Conservation (phyloP, 148 eudicot genomes). For the Camellia japonica region DNA sequence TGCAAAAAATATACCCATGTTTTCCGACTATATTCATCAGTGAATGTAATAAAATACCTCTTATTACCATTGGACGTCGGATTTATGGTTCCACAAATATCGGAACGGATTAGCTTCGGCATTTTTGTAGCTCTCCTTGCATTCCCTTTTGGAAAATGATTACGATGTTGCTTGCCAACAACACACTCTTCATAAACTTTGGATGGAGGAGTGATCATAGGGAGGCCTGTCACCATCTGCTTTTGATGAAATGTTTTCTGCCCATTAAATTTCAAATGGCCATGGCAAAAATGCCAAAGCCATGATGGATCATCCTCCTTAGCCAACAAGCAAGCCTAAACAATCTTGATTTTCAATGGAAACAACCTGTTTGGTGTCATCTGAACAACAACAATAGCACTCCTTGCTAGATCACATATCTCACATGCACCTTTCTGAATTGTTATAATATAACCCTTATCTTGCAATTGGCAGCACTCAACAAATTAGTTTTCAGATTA, state of each 20-base stretch:
- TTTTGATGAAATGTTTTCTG: background rate
- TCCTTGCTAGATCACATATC: constrained; percentile 2
- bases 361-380: constrained; percentile 9
- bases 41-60: constrained; percentile 5
- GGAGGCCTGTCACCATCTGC: background rate
- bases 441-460: background rate
- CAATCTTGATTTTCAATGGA: background rate
- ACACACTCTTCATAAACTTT: constrained; percentile 13
- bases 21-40: constrained; percentile 8
- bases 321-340: background rate
- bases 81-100: constrained; percentile 11
- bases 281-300: constrained; percentile 7
- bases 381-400: constrained; percentile 1
- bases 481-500: background rate
- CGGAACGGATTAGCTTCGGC: background rate
- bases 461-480: background rate
- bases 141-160: background rate
- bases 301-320: background rate
- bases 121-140: background rate
- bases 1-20: constrained; percentile 3
- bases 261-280: background rate
- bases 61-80: background rate
- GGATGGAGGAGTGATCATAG: background rate
- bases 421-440: background rate
- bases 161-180: background rate